Percentiles rank a stretch among this genome's conserved stretches.
These are phyloP conservation scores for Neonectria sp. DNA, from an alignment of 2,329 filamentous ascomycete genomes.

Conservation along the genomic window DNA sequence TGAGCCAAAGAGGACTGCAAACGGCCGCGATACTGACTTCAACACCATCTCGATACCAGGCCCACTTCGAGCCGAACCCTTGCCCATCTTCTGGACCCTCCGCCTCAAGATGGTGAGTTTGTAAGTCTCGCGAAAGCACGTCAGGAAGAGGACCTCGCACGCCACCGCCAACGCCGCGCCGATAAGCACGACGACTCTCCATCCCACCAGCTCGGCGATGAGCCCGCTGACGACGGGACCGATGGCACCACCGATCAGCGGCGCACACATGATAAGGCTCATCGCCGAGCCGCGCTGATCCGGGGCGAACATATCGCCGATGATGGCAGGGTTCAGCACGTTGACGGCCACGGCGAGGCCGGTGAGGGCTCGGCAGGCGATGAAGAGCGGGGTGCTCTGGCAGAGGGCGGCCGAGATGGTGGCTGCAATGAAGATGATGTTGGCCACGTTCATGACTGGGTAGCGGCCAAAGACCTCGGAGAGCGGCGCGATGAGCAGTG, in stretches of 20 bases:
- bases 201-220: constrained; percentile 69
- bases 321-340: constrained; percentile 74
- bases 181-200: constrained; percentile 68
- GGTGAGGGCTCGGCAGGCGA: constrained; percentile 69
- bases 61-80: constrained; percentile 21
- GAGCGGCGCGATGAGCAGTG: constrained; percentile 73
- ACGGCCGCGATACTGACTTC: constrained; percentile 62
- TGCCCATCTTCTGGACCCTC: constrained; percentile 31
- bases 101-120: constrained; percentile 67
- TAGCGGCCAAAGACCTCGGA: constrained; percentile 73
- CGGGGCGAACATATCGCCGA: constrained; percentile 73
- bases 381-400: constrained; percentile 62
- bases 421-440: constrained; percentile 64
- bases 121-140: constrained; percentile 73
- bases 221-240: constrained; percentile 70
- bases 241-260: constrained; percentile 70
- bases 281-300: constrained; percentile 73
- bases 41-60: constrained; percentile 35
- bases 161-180: constrained; percentile 61
- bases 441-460: constrained; percentile 68
- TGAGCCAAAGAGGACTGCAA: constrained; percentile 63
- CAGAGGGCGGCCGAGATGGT: constrained; percentile 64
- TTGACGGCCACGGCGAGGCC: constrained; percentile 76
- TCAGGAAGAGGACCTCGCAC: constrained; percentile 67
- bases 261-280: constrained; percentile 70